These are phyloP conservation scores for Letharia columbiana DNA, from an alignment of 495 filamentous ascomycete species.

Conservation along the genomic window DNA sequence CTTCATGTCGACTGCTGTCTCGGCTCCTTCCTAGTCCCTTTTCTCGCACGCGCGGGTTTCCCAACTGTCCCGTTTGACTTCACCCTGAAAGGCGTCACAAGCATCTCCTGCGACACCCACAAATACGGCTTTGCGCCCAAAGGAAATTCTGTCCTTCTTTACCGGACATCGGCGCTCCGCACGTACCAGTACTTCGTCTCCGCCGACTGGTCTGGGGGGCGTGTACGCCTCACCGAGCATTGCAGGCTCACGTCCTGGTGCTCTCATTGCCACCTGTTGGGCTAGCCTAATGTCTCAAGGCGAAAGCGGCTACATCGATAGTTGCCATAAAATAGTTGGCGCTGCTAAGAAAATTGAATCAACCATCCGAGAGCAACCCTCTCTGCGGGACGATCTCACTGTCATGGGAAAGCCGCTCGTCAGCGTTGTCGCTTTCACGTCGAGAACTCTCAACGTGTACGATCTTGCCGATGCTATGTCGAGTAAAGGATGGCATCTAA, in stretches of 20 bases:
- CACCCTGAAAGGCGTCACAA: constrained; percentile 84
- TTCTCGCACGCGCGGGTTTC: constrained; percentile 86
- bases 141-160: constrained; percentile 85
- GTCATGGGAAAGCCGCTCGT: constrained; percentile 82
- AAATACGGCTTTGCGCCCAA: constrained; percentile 99
- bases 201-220: constrained; percentile 88
- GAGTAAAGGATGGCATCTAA: constrained; percentile 85
- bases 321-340: constrained; percentile 81
- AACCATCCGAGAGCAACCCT: constrained; percentile 57
- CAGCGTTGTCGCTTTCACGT: constrained; percentile 80
- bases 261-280: constrained; percentile 92
- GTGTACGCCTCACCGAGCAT: constrained; percentile 90
- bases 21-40: constrained; percentile 87
- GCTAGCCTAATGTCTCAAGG: constrained; percentile 79
- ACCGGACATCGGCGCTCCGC: constrained; percentile 69
- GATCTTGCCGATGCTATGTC: constrained; percentile 82
- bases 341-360: constrained; percentile 74
- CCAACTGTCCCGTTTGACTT: constrained; percentile 78
- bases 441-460: constrained; percentile 68
- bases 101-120: constrained; percentile 93
- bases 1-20: constrained; percentile 97
- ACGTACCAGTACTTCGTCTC: constrained; percentile 93
- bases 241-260: constrained; percentile 84
- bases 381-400: constrained; percentile 60
- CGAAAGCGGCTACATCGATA: constrained; percentile 78